Evolutionary conservation across 768 basidiomycete genomes (phyloP).

Genomic region (Phlebiopsis gigantea): DNA sequence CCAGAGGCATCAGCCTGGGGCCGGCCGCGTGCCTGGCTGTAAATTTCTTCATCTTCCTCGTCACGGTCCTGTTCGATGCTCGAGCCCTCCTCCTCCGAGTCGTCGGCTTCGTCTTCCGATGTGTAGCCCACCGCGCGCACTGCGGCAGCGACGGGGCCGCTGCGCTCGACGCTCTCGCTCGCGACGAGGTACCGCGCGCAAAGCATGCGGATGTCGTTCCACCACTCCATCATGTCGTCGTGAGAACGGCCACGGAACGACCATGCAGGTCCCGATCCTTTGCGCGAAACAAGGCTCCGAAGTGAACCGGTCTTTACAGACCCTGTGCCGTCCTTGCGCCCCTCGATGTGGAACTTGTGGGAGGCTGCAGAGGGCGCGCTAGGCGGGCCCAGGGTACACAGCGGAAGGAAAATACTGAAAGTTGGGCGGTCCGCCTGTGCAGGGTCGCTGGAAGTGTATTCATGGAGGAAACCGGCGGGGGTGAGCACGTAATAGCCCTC

Average conservation of each 20-base stretch:
- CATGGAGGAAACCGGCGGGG: conserved; percentile 93
- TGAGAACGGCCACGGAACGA: conserved; percentile 84
- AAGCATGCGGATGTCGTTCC: conserved; percentile 95
- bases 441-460: conserved; percentile 78
- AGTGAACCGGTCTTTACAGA: conserved; percentile 54
- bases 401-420: conserved; percentile 88
- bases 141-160: conserved; percentile 88
- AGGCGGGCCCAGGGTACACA: conserved; percentile 94
- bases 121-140: conserved; percentile 85
- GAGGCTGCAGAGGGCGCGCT: conserved; percentile 57
- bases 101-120: conserved; percentile 68
- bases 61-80: conserved; percentile 45
- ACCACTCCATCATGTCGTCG: conserved; percentile 99
- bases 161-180: conserved; percentile 87
- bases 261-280: conserved; percentile 61
- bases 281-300: conserved; percentile 23
- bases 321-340: conserved; percentile 76
- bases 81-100: conserved; percentile 58
- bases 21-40: conserved; percentile 40
- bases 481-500: conserved; percentile 93
- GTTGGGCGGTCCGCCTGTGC: conserved; percentile 52
- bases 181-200: conserved; percentile 93
- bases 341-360: conserved; percentile 98
- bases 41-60: conserved; percentile 43
- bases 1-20: conserved; percentile 24